Percentiles rank a stretch among this genome's conserved stretches.
phyloP scores from a whole-genome alignment of 78 protist genomes.

The Speleostelium caveatum region DNA sequence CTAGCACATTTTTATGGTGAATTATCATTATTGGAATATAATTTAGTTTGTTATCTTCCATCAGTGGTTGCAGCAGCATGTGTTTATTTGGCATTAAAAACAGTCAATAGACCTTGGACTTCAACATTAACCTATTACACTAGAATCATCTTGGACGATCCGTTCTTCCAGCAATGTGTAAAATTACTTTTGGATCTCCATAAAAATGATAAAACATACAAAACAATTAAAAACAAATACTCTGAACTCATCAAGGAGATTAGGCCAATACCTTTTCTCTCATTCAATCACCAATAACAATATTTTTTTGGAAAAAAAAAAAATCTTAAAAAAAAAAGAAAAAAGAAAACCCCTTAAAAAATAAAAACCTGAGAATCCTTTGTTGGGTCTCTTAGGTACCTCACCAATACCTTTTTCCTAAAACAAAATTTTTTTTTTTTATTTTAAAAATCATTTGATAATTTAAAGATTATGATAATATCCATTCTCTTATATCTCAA shows the following conservation, averaged over 20 bases:
- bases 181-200: constrained; percentile 19
- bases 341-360: too few relatives aligned
- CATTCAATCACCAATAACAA: not conserved
- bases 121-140: constrained; percentile 46
- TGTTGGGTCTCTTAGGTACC: too few relatives aligned
- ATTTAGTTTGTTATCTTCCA: constrained; percentile 27
- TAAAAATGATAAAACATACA: not conserved
- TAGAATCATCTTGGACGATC: constrained; percentile 27
- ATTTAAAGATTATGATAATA: too few relatives aligned
- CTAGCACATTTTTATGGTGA: constrained; percentile 75
- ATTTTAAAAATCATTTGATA: too few relatives aligned
- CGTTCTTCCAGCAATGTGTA: constrained; percentile 26
- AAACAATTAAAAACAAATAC: constrained; percentile 36
- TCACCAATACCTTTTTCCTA: too few relatives aligned
- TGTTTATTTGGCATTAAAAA: constrained; percentile 44
- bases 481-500: too few relatives aligned
- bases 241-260: not conserved
- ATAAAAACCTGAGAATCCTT: too few relatives aligned
- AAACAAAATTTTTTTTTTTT: too few relatives aligned
- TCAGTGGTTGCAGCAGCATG: constrained; percentile 71
- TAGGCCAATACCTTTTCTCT: not conserved
- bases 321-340: too few relatives aligned
- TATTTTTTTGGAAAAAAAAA: too few relatives aligned
- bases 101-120: constrained; percentile 36
- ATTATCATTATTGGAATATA: constrained; percentile 49